These are phyloP conservation scores for Orbilia javanica DNA, from an alignment of 2,329 filamentous ascomycete species.

Conservation along the genomic window DNA sequence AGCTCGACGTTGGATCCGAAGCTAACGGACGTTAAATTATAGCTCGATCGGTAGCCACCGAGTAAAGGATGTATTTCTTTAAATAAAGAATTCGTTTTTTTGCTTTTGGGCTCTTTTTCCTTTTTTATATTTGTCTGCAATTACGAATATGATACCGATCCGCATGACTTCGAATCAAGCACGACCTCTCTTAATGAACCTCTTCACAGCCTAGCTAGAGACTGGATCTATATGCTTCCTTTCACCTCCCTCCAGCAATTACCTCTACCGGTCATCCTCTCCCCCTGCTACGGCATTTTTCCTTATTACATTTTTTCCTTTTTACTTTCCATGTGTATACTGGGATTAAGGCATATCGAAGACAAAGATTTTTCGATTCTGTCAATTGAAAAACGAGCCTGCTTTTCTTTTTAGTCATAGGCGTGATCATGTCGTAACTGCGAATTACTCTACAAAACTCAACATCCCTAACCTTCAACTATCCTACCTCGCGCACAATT, in stretches of 20 bases:
- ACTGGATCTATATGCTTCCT: constrained; percentile 33
- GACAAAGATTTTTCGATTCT: constrained; percentile 39
- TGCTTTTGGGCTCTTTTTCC: constrained; percentile 32
- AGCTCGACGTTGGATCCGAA: neutral
- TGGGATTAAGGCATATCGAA: constrained; percentile 54
- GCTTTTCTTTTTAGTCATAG: neutral
- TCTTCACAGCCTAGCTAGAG: constrained; percentile 22
- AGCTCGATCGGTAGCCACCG: constrained; percentile 58
- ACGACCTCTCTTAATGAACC: constrained; percentile 50
- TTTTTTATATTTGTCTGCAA: constrained; percentile 32
- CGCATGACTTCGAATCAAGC: constrained; percentile 48
- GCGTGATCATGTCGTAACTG: constrained; percentile 21
- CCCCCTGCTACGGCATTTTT: constrained; percentile 21
- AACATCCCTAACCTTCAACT: neutral
- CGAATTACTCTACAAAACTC: neutral
- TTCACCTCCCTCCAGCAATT: constrained; percentile 14
- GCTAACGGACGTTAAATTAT: constrained; percentile 19
- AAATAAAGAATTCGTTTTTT: constrained; percentile 49
- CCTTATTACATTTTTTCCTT: constrained; percentile 21
- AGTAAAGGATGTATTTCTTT: constrained; percentile 53
- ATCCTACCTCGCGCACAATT: neutral
- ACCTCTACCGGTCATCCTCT: constrained; percentile 20
- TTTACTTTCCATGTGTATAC: constrained; percentile 53
- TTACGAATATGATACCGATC: constrained; percentile 57
- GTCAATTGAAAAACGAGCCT: constrained; percentile 6